Evolutionary conservation across 2,329 filamentous ascomycete species (phyloP), one percentile per base, ranked within the genome.

Genomic region (Botryosphaeria dothidea): DNA sequence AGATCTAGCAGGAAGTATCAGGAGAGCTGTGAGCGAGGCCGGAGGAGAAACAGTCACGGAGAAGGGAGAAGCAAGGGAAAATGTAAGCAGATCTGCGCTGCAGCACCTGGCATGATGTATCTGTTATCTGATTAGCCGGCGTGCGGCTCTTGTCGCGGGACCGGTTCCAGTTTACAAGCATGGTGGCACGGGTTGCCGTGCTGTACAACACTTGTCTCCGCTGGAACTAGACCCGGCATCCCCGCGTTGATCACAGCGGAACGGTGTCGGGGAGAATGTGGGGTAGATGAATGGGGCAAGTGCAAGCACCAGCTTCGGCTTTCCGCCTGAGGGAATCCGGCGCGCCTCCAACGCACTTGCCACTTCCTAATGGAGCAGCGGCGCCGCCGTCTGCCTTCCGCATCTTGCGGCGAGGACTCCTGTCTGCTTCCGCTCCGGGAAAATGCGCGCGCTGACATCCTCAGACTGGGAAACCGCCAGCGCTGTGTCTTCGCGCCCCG

Each of bases 241-340:
- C 56, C 56, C 56, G 41, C 56, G 52, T 27, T 27, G 34, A 43
- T 56, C 11, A 5, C 31, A 34, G 36, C n/a, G 11, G 23, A 13
- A 3, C 13, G 41, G 25, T 19, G 41, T 19, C 8, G 38, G 56
- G 11, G 56, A 23, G n/a, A 60, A 46, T 60, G 56, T 60, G 56
- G 56, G 56, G 56, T 60, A 60, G 56, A 46, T 27, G 19, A 5
- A 60, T 8, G n/a, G 5, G 56, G 56, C 38, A 60, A 25, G 38
- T 60, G 11, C 17, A 60, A 48, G 41, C 56, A 60, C 56, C 23
- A 13, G n/a, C 31, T 34, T 17, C 41, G 38, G 56, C 38, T 60
- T 60, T 27, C 56, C 38, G 13, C 1, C 9, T 8, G 2, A 4
- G 56, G 56, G 8, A 60, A 19, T 34, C 56, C 41, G 56, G 27